These are phyloP conservation scores for Boletus sp. DNA, from an alignment of 768 basidiomycete species.

Conservation along the genomic window DNA sequence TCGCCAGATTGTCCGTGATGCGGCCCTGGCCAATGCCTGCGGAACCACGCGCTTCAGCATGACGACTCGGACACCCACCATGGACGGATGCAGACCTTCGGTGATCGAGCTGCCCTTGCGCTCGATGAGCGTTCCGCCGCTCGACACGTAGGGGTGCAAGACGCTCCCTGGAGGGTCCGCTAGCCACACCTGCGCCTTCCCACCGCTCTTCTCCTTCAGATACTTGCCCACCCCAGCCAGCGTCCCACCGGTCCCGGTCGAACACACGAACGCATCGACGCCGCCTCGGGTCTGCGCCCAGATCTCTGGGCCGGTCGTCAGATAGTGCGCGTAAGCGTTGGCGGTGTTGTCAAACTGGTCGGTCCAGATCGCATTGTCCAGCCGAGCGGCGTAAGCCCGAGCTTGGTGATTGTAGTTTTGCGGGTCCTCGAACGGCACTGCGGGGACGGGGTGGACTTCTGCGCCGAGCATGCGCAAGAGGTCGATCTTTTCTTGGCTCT, in stretches of 20 bases:
- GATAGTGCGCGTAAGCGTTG: constrained; percentile 85
- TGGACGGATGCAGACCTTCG: constrained; percentile 56
- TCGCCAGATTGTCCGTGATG: constrained; percentile 86
- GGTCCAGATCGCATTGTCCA: constrained; percentile 90
- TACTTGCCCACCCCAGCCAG: constrained; percentile 85
- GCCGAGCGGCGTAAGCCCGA: constrained; percentile 71
- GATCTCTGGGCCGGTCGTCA: constrained; percentile 93
- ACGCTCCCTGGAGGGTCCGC: constrained; percentile 98
- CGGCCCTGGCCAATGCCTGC: constrained; percentile 96
- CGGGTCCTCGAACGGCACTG: constrained; percentile 94
- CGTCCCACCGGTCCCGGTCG: constrained; percentile 96
- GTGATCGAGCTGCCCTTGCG: constrained; percentile 87
- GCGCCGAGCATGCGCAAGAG: constrained; percentile 96
- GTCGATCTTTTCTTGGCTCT: constrained; percentile 99
- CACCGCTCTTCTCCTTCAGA: constrained; percentile 77
- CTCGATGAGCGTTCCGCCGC: constrained; percentile 75
- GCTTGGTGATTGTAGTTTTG: constrained; percentile 98
- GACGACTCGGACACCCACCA: neutral
- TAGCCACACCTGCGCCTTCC: constrained; percentile 85
- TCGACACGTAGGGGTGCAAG: constrained; percentile 76
- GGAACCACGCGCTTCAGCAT: neutral
- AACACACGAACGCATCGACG: constrained; percentile 88
- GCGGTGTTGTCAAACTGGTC: constrained; percentile 98
- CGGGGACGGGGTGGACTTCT: constrained; percentile 94
- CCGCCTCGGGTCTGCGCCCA: constrained; percentile 84